Percentiles rank a stretch among this genome's conserved stretches.
Conservation (phyloP, 805 yeast genomes). For the Myxozyma neglecta region DNA sequence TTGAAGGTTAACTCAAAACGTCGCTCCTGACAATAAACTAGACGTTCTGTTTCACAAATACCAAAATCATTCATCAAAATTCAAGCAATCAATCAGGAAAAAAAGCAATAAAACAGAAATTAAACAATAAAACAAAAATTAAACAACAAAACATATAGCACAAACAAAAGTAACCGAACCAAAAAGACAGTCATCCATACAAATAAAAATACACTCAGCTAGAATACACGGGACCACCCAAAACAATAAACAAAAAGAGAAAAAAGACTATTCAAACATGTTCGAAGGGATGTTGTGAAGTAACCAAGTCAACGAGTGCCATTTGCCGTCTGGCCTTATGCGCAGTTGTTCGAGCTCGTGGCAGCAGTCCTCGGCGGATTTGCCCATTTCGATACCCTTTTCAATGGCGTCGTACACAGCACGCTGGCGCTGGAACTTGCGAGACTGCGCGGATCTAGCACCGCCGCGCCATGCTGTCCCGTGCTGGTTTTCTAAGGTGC, state of each 20-base stretch:
- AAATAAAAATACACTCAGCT: not conserved
- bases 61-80: no score
- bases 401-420: conserved; percentile 27
- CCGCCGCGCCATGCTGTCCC: conserved; percentile 32
- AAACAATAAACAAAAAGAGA: not conserved
- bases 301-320: conserved; percentile 27
- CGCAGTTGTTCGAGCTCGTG: conserved; percentile 24
- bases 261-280: conserved; percentile 12
- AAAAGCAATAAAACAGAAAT: no score
- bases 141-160: no score
- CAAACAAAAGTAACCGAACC: no score
- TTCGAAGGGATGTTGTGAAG: conserved; percentile 23
- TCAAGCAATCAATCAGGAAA: no score
- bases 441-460: conserved; percentile 27
- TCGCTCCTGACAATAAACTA: no score
- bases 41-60: no score
- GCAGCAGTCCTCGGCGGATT: conserved; percentile 26
- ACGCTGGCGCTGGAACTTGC: conserved; percentile 28
- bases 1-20: no score
- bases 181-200: no score
- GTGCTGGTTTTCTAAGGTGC: conserved; percentile 21
- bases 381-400: conserved; percentile 20
- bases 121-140: no score
- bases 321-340: conserved; percentile 16
- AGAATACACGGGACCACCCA: not conserved